Evolutionary conservation across 148 eudicot species (phyloP).

Genomic region (Pharnaceum exiguum): DNA sequence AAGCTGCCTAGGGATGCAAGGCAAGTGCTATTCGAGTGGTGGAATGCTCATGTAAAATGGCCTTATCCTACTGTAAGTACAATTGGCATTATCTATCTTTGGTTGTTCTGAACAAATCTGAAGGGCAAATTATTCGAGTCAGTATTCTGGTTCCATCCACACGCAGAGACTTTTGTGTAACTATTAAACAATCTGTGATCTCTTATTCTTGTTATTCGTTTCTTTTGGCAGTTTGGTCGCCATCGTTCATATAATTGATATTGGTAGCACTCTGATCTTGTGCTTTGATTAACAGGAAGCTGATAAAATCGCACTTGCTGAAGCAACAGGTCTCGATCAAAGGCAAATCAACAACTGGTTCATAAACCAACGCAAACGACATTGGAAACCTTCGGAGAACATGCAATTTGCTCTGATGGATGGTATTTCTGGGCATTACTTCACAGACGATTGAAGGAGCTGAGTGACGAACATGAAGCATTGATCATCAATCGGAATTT

Average conservation of each 20-base stretch:
- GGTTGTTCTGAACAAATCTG: no score
- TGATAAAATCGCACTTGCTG: slow-evolving; percentile 77
- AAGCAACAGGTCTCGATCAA: slow-evolving; percentile 76
- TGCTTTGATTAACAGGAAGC: slow-evolving; percentile 46
- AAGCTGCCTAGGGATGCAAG: slow-evolving; percentile 86
- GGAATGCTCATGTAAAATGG: slow-evolving; percentile 84
- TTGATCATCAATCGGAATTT: not conserved
- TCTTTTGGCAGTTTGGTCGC: not conserved
- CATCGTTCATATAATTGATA: not conserved
- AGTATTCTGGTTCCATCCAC: no score
- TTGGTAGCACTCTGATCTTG: not conserved
- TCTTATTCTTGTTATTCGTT: not conserved
- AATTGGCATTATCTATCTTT: not conserved
- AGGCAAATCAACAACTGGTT: slow-evolving; percentile 99
- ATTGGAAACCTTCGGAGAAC: slow-evolving; percentile 90
- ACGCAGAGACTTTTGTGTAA: no score
- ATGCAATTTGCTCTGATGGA: slow-evolving; percentile 78
- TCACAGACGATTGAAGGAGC: slow-evolving; percentile 38
- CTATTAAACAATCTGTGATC: not conserved
- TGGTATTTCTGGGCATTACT: slow-evolving; percentile 48
- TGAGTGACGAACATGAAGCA: no score
- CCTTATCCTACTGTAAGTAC: slow-evolving; percentile 90
- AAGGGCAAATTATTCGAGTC: no score
- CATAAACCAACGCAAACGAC: slow-evolving; percentile 90
- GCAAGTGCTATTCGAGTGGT: slow-evolving; percentile 72